These are phyloP conservation scores for Pulveroboletus ravenelii DNA, from an alignment of 768 basidiomycete genomes.

Conservation along the genomic window DNA sequence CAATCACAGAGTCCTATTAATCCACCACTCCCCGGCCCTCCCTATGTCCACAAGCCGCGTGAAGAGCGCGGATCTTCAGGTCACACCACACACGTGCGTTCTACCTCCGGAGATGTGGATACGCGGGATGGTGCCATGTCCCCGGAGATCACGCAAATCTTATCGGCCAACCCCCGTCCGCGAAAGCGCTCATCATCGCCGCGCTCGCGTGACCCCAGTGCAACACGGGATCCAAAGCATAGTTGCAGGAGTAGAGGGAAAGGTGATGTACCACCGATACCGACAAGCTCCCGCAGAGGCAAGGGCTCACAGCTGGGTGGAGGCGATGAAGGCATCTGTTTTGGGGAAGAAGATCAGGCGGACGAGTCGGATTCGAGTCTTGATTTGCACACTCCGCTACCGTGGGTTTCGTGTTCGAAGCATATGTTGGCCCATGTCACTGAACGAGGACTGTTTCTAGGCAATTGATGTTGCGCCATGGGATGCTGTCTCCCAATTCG, in stretches of 20 bases:
- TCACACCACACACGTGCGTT: constrained; percentile 8
- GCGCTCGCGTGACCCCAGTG: constrained; percentile 23
- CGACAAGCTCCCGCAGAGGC: constrained; percentile 3
- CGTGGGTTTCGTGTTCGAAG: constrained; percentile 41
- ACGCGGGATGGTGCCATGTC: constrained; percentile 22
- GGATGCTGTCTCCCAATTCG: constrained; percentile 61
- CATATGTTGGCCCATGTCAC: neutral
- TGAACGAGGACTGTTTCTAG: constrained; percentile 29
- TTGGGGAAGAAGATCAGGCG: constrained; percentile 23
- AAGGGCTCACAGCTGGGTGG: constrained; percentile 1
- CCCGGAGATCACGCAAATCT: constrained; percentile 39
- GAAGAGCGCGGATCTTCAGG: constrained; percentile 20
- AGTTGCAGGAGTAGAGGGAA: constrained; percentile 7
- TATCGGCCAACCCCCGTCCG: constrained; percentile 36
- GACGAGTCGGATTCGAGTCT: constrained; percentile 59
- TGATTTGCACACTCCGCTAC: constrained; percentile 64
- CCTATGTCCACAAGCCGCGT: constrained; percentile 21
- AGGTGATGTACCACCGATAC: constrained; percentile 10
- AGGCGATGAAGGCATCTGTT: neutral
- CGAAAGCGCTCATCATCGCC: constrained; percentile 24
- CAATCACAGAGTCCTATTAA: constrained; percentile 6
- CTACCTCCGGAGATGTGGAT: constrained; percentile 5
- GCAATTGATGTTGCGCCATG: constrained; percentile 61
- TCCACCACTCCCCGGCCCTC: constrained; percentile 4
- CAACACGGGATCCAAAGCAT: constrained; percentile 13